Base-by-base conservation (phyloP, 768 basidiomycete species). In the Hebeloma cylindrosporum region DNA sequence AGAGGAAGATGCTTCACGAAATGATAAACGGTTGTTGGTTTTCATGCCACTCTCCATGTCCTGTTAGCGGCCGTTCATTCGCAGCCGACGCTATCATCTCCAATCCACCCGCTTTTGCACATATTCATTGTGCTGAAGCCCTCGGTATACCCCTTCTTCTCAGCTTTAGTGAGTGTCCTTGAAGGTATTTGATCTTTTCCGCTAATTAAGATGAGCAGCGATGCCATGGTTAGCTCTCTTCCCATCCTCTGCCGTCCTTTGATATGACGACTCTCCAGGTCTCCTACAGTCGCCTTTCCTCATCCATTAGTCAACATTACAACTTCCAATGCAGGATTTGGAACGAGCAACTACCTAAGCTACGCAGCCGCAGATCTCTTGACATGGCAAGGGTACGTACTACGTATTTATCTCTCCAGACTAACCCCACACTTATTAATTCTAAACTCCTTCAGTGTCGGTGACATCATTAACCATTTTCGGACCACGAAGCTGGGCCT, bases 31-130 rank as follows among this genome's bases (percentile, higher is more conserved):
- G 79, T 2, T 83, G 80, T 54, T 81, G 78, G 74, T 54, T 65
- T 13, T 64, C 82, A 0, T 78, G 77, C 48, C 71, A 70, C 59
- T 59, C 72, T 4, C 71, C 81, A 0, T 75, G 75, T 51, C 61
- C 68, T 5, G 50, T 60, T 7, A 70, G 70, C 2, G 72, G 75
- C 0, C 60, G 60, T 14, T 50, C 73, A 2, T 83, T 83, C 50
- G 75, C 70, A 1, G 79, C 77, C 1, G 81, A 85, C 53, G 80
- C 81, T 0, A 80, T 85, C 33, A 82, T 85, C 35, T 76, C 77
- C 23, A 85, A 85, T 57, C 83, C 83, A 13, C 83, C 83, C 0
- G 70, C 78, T 4, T 85, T 85, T 49, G 82, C 77, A 1, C 81
- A 83, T 62, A 60, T 82, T 3, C 82, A 83, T 47, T 77, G 81